Evolutionary conservation across 805 yeast species (phyloP), one percentile per base, ranked within the genome.

Genomic region (Ogataea henricii): DNA sequence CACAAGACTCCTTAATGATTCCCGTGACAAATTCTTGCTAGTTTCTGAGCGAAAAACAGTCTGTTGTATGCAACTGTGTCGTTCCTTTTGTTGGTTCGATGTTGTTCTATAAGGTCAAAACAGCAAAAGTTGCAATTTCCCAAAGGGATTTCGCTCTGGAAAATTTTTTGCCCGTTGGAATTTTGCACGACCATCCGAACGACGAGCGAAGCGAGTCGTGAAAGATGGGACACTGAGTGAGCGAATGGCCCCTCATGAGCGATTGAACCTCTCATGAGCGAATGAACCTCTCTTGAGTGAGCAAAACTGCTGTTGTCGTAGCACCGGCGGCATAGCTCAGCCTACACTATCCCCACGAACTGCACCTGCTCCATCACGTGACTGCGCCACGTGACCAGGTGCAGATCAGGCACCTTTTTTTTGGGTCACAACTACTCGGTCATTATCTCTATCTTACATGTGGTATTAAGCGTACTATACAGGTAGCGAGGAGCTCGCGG

Each of bases 121-220:
- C 45, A 42, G 45, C 45, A 42, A 42, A 42, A 42, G 39, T 35
- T 26, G 33, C 39, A 29, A 21, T 27, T 43, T 26, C 27, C 40
- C 29, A 36, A 43, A 37, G 41, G 42, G 37, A 36, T 43, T 33
- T 30, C 42, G 42, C 40, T 32, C 42, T 37, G 42, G 42, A 43
- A 43, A 43, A 37, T 43, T 43, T 43, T 36, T 43, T 17, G 36
- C 37, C 40, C 21, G 45, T 32, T 42, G 33, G 32, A 18, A 16
- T 16, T 39, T 13, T 29, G 20, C 44, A 30, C 34, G 26, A 43
- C 36, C 26, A 33, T 27, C 53, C 16, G 40, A n/a, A n/a, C n/a
- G n/a, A n/a, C n/a, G n/a, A 20, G 14, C 12, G 34, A 13, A 14
- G 34, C n/a, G 34, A 30, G 16, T 30, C 34, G 34, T 25, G 27